phyloP scores from a whole-genome alignment of 1,139 yeast species.

The Suzukiozyma palmioleophila region DNA sequence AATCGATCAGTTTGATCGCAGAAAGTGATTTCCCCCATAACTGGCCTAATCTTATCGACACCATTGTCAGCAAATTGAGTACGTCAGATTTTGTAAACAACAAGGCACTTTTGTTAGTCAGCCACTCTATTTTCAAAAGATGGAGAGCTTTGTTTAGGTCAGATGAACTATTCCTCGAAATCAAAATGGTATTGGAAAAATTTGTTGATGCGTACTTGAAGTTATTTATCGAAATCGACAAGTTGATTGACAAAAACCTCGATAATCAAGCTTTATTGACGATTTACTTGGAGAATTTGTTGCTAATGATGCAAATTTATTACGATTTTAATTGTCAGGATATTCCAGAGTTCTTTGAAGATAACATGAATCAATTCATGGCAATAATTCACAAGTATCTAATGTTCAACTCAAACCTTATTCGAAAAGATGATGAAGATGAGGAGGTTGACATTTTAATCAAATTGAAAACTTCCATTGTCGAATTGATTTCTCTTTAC shows the following conservation, averaged over 20 bases:
- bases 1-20: constrained; percentile 87
- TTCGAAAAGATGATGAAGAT: constrained; percentile 58
- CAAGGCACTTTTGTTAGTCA: constrained; percentile 84
- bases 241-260: constrained; percentile 46
- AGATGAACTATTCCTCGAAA: constrained; percentile 84
- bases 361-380: constrained; percentile 77
- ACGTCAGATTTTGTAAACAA: constrained; percentile 67
- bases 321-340: constrained; percentile 96
- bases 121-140: constrained; percentile 92
- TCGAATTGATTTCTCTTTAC: constrained; percentile 81
- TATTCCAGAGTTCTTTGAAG: constrained; percentile 96
- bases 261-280: constrained; percentile 41
- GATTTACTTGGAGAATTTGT: constrained; percentile 65
- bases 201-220: constrained; percentile 79
- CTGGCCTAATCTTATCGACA: constrained; percentile 80
- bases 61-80: constrained; percentile 61
- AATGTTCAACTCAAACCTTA: constrained; percentile 47
- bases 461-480: constrained; percentile 74
- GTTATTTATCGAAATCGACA: constrained; percentile 64
- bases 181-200: constrained; percentile 78
- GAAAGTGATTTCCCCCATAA: constrained; percentile 92
- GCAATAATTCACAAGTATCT: constrained; percentile 76
- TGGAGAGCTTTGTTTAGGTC: constrained; percentile 96
- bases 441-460: constrained; percentile 72
- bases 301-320: constrained; percentile 72